Percentiles rank a stretch among this genome's conserved stretches.
These are phyloP conservation scores for Veloboletus limbatus DNA, from an alignment of 1,284 basidiomycete species.

Conservation along the genomic window DNA sequence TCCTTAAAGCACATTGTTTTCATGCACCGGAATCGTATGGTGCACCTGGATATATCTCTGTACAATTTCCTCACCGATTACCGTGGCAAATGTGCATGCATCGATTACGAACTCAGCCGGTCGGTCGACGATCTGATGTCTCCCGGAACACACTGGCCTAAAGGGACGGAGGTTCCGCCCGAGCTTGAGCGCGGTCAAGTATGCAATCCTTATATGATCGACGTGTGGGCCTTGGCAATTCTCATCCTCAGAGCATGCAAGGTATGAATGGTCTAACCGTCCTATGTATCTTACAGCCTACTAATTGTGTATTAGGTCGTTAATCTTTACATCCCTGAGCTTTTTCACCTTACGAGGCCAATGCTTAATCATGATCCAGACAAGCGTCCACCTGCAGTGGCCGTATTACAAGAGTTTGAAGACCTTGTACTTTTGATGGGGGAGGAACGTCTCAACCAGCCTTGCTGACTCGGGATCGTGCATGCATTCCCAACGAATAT, in stretches of 20 bases:
- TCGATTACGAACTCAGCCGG: slow-evolving; percentile 69
- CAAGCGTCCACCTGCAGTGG: slow-evolving; percentile 48
- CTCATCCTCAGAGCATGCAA: slow-evolving; percentile 62
- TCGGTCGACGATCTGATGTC: slow-evolving; percentile 41
- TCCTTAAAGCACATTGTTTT: slow-evolving; percentile 56
- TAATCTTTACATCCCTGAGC: slow-evolving; percentile 54
- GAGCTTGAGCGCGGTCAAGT: slow-evolving; percentile 54
- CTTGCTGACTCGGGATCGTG: slow-evolving; percentile 13
- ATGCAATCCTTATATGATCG: slow-evolving; percentile 64
- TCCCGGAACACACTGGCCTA: slow-evolving; percentile 42
- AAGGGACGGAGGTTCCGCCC: slow-evolving; percentile 66
- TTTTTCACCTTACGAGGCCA: slow-evolving; percentile 48
- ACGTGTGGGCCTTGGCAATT: slow-evolving; percentile 66
- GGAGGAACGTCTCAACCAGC: slow-evolving; percentile 28
- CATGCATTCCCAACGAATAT: slow-evolving; percentile 6
- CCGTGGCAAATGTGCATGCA: slow-evolving; percentile 61
- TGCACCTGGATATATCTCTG: slow-evolving; percentile 69
- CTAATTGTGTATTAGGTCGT: slow-evolving; percentile 43
- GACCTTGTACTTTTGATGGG: slow-evolving; percentile 24
- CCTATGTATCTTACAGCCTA: not conserved
- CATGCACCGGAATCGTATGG: slow-evolving; percentile 63
- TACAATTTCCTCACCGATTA: slow-evolving; percentile 67
- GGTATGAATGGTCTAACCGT: slow-evolving; percentile 37
- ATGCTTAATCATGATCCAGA: slow-evolving; percentile 55
- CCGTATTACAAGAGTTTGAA: slow-evolving; percentile 49